Conservation (phyloP, 495 filamentous ascomycete species). For the Tuber aestivum region DNA sequence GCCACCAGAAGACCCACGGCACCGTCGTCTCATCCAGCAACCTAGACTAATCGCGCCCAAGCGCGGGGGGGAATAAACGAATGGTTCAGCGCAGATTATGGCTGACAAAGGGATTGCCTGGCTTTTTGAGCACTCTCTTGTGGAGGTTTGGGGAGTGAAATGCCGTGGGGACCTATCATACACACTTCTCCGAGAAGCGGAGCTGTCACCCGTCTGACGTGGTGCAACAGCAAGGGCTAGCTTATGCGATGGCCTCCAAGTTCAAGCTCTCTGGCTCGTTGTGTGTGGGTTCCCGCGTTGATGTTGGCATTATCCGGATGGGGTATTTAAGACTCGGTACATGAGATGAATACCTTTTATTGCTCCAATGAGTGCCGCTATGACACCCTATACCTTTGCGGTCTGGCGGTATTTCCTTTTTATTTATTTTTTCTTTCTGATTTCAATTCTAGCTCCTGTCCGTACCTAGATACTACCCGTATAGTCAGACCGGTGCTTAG, state of each 20-base stretch:
- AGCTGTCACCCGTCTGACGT: neutral
- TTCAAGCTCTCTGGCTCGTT: neutral
- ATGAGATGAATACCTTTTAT: neutral
- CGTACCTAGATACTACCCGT: neutral
- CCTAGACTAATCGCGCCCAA: neutral
- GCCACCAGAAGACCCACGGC: conserved; percentile 41
- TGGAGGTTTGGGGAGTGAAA: neutral
- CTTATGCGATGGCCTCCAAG: neutral
- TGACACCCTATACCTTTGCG: neutral
- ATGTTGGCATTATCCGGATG: neutral
- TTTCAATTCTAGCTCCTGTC: neutral
- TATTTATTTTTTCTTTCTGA: neutral
- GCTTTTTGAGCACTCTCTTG: neutral
- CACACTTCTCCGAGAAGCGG: neutral
- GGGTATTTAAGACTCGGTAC: neutral
- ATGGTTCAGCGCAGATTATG: neutral
- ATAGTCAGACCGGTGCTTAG: neutral
- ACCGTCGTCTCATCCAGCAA: conserved; percentile 15
- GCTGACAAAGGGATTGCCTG: neutral
- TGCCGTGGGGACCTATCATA: neutral
- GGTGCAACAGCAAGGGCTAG: neutral
- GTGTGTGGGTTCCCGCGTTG: neutral
- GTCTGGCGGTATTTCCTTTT: neutral
- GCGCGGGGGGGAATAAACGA: neutral
- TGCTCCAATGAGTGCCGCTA: neutral